Evolutionary conservation across 495 filamentous ascomycete species (phyloP).

Genomic region (Durotheca rogersii): DNA sequence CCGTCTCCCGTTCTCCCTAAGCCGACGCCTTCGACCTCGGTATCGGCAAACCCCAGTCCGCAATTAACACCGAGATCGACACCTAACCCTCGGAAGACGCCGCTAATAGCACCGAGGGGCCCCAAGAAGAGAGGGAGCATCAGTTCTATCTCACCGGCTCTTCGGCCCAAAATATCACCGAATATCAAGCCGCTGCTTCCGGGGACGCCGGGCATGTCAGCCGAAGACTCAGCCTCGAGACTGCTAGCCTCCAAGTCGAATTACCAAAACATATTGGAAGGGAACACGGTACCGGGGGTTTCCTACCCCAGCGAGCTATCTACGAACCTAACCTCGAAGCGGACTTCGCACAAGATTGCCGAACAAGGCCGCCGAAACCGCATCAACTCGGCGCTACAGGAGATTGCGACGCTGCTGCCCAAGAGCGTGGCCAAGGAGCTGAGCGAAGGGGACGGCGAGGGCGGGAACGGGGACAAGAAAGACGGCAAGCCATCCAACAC

Average conservation of each 20-base stretch:
- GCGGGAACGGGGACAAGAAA: constrained; percentile 45
- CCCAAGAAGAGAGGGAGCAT: constrained; percentile 74
- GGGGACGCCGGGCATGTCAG: constrained; percentile 52
- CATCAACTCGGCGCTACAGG: constrained; percentile 90
- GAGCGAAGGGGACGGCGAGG: constrained; percentile 41
- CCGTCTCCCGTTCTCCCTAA: constrained; percentile 50
- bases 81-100: constrained; percentile 45
- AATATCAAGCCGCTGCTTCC: constrained; percentile 90
- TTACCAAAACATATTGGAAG: constrained; percentile 96
- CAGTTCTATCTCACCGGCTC: constrained; percentile 76
- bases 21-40: constrained; percentile 35
- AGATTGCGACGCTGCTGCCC: constrained; percentile 84
- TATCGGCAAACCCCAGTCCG: constrained; percentile 56
- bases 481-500: constrained; percentile 46
- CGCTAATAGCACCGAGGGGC: constrained; percentile 44
- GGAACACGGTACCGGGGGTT: constrained; percentile 84
- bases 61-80: constrained; percentile 44
- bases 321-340: constrained; percentile 91
- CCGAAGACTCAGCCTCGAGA: constrained; percentile 73
- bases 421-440: constrained; percentile 41
- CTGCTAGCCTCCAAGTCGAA: constrained; percentile 93
- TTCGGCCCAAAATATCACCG: constrained; percentile 91
- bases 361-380: constrained; percentile 94
- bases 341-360: constrained; percentile 95
- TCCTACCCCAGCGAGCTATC: constrained; percentile 88